phyloP scores from a whole-genome alignment of 164 flowering plant species.

The Vitis rupestris region DNA sequence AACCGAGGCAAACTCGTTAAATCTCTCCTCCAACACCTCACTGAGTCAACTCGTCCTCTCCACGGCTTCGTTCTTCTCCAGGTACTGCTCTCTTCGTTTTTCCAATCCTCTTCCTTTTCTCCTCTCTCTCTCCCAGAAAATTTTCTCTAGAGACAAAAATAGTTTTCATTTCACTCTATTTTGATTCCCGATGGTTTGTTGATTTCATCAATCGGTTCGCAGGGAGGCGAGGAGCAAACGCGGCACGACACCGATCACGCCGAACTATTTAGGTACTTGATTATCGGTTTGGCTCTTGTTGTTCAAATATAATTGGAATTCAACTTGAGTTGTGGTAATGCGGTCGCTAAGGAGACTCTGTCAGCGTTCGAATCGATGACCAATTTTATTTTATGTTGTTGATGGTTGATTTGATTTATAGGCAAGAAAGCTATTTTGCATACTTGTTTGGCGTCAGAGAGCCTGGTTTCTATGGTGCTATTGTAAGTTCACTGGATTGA shows the following conservation, averaged over 20 bases:
- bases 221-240: constrained; percentile 92
- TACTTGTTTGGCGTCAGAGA: constrained; percentile 91
- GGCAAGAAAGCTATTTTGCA: constrained; percentile 97
- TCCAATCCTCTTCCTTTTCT: neutral
- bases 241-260: constrained; percentile 84
- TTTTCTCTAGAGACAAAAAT: too few relatives aligned
- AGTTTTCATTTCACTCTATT: neutral
- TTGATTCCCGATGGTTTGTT: neutral
- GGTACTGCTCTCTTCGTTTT: constrained; percentile 24
- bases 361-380: neutral
- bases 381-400: neutral
- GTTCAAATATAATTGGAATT: neutral
- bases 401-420: constrained; percentile 21
- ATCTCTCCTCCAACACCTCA: constrained; percentile 60
- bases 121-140: neutral
- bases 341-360: too few relatives aligned
- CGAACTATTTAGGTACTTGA: constrained; percentile 69
- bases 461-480: constrained; percentile 89
- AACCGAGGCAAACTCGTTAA: constrained; percentile 61
- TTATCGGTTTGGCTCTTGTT: neutral
- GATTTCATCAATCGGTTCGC: constrained; percentile 2
- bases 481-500: constrained; percentile 48
- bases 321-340: too few relatives aligned
- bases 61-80: constrained; percentile 82
- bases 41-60: constrained; percentile 51